A percentile compares a stretch with the other conserved stretches of the same genome.
phyloP scores from a whole-genome alignment of 768 basidiomycete species.

The Phylloporus sp. region DNA sequence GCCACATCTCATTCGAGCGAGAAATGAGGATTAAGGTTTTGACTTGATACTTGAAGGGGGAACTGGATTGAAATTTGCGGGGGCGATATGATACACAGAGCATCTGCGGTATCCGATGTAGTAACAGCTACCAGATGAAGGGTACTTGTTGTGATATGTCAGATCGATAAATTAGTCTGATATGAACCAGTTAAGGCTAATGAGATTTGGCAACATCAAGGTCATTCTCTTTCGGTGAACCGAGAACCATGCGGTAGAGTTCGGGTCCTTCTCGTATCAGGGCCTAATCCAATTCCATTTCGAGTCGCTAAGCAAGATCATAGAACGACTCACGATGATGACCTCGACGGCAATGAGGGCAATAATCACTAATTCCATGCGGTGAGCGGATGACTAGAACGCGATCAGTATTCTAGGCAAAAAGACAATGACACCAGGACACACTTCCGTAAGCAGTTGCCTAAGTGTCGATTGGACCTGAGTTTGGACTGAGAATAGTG shows the following conservation, averaged over 20 bases:
- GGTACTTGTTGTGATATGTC: conserved; percentile 1
- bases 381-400: conserved; percentile 76
- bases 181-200: too few species aligned
- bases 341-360: conserved; percentile 92
- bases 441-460: conserved; percentile 79
- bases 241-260: conserved; percentile 52
- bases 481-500: neutral
- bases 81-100: neutral
- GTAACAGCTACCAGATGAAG: conserved; percentile 1
- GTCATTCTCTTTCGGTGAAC: conserved; percentile 14
- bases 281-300: conserved; percentile 39
- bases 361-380: conserved; percentile 96
- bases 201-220: neutral
- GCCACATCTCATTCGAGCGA: conserved; percentile 16
- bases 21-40: neutral
- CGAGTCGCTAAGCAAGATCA: neutral
- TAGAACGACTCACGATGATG: conserved; percentile 59
- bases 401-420: neutral
- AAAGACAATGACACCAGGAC: neutral
- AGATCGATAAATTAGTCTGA: neutral
- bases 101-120: conserved; percentile 5
- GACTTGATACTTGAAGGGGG: neutral
- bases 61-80: neutral
- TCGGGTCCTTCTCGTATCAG: conserved; percentile 77
- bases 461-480: conserved; percentile 84